A percentile compares a stretch with the other conserved stretches of the same genome.
phyloP scores from a whole-genome alignment of 2,329 filamentous ascomycete species.

The Proliferodiscus dingleyae region DNA sequence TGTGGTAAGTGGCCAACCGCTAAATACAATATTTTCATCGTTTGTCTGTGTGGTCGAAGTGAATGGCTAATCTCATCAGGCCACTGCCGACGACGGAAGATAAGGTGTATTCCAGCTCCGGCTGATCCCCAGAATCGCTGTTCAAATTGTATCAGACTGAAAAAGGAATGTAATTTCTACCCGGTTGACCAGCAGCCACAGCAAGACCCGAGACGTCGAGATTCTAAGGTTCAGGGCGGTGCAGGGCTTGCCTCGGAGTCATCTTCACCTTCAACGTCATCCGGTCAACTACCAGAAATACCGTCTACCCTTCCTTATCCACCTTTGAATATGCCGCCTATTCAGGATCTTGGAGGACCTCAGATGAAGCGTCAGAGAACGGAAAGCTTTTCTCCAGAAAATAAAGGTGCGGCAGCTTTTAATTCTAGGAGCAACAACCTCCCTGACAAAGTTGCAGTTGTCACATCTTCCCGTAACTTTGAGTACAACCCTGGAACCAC shows the following conservation, averaged over 20 bases:
- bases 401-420: constrained; percentile 25
- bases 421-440: constrained; percentile 4
- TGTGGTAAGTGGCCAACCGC: constrained; percentile 66
- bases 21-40: constrained; percentile 7
- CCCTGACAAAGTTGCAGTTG: constrained; percentile 21
- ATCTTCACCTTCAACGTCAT: constrained; percentile 44
- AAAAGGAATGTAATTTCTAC: constrained; percentile 90
- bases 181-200: constrained; percentile 75
- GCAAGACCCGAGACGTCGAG: constrained; percentile 36
- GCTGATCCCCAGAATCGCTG: constrained; percentile 73
- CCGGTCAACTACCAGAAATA: constrained; percentile 39
- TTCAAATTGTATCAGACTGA: constrained; percentile 87
- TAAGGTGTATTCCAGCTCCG: constrained; percentile 75
- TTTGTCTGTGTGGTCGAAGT: constrained; percentile 7
- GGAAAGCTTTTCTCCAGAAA: constrained; percentile 31
- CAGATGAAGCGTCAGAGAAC: constrained; percentile 37
- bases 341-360: constrained; percentile 41
- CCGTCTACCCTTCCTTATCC: constrained; percentile 38
- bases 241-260: constrained; percentile 38
- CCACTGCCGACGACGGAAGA: constrained; percentile 89
- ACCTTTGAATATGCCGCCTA: constrained; percentile 40
- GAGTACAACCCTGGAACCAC: constrained; percentile 25
- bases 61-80: constrained; percentile 45
- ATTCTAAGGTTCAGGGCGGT: constrained; percentile 35
- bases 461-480: constrained; percentile 27